These are phyloP conservation scores for Dendrobium huoshanense DNA, from an alignment of 106 monocot genomes.

Conservation along the genomic window DNA sequence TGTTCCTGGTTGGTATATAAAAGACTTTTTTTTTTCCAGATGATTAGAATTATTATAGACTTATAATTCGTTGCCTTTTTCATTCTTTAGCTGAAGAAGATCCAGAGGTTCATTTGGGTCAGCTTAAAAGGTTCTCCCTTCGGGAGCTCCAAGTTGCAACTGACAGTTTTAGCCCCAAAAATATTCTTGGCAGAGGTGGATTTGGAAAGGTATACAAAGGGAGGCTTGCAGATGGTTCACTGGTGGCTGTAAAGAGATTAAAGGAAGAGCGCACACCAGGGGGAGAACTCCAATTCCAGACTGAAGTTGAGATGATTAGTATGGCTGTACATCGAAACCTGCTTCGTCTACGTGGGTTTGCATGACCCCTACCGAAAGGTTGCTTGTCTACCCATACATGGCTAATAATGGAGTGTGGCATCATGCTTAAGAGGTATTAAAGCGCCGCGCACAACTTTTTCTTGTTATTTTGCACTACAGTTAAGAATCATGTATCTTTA, in stretches of 20 bases:
- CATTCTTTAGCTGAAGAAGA: conserved; percentile 75
- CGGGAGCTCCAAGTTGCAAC: conserved; percentile 92
- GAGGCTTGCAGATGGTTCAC: conserved; percentile 66
- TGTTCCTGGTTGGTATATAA: conserved; percentile 76
- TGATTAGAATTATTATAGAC: too few relatives aligned
- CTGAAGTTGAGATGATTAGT: conserved; percentile 77
- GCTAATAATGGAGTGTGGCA: conserved; percentile 77
- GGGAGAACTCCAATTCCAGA: conserved; percentile 74
- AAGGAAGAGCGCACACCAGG: conserved; percentile 71
- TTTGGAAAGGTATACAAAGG: conserved; percentile 98
- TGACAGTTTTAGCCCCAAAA: conserved; percentile 75
- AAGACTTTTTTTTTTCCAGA: background rate
- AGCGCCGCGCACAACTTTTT: too few relatives aligned
- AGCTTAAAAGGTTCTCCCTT: conserved; percentile 86
- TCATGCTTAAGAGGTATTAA: conserved; percentile 66
- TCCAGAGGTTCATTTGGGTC: conserved; percentile 87
- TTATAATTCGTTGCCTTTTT: conserved; percentile 1
- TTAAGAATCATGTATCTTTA: too few relatives aligned
- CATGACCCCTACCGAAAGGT: conserved; percentile 66
- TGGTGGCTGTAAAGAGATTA: conserved; percentile 83
- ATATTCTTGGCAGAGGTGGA: conserved; percentile 86
- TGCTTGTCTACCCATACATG: conserved; percentile 82
- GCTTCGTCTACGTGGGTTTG: conserved; percentile 64
- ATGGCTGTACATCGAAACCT: conserved; percentile 76
- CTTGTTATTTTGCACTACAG: too few relatives aligned